Evolutionary conservation across 2,329 filamentous ascomycete species (phyloP).

Genomic region (Talaromyces sp.): DNA sequence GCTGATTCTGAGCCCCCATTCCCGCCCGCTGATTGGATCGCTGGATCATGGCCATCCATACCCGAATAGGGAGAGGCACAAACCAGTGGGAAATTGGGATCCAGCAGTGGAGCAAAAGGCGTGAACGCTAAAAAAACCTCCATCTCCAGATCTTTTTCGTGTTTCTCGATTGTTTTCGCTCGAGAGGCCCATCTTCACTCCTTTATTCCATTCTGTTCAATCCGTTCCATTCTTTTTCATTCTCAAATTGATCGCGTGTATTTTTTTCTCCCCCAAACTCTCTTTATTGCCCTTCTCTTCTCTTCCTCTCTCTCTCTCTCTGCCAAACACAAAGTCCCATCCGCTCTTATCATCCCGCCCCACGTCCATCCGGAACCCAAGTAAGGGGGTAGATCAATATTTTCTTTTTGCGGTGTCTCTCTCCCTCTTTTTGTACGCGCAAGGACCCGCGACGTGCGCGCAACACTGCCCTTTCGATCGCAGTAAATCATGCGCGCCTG

Average conservation of each 20-base stretch:
- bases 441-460: conserved; percentile 4
- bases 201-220: conserved; percentile 1
- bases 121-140: conserved; percentile 20
- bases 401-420: neutral
- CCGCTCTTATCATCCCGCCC: conserved; percentile 15
- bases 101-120: conserved; percentile 21
- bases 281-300: conserved; percentile 3
- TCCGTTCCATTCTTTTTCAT: neutral
- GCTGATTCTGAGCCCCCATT: too few relatives aligned
- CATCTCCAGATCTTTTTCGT: conserved; percentile 2
- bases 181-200: neutral
- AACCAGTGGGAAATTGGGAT: conserved; percentile 26
- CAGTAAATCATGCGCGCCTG: conserved; percentile 34
- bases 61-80: conserved; percentile 9
- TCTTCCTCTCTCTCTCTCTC: neutral
- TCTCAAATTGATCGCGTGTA: neutral
- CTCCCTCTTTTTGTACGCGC: conserved; percentile 3
- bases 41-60: conserved; percentile 6
- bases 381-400: conserved; percentile 17
- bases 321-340: neutral
- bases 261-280: neutral
- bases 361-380: conserved; percentile 5
- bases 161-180: neutral
- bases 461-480: conserved; percentile 12
- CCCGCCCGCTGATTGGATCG: too few relatives aligned